Evolutionary conservation across 495 filamentous ascomycete species (phyloP).

Genomic region (Cercophora samala): DNA sequence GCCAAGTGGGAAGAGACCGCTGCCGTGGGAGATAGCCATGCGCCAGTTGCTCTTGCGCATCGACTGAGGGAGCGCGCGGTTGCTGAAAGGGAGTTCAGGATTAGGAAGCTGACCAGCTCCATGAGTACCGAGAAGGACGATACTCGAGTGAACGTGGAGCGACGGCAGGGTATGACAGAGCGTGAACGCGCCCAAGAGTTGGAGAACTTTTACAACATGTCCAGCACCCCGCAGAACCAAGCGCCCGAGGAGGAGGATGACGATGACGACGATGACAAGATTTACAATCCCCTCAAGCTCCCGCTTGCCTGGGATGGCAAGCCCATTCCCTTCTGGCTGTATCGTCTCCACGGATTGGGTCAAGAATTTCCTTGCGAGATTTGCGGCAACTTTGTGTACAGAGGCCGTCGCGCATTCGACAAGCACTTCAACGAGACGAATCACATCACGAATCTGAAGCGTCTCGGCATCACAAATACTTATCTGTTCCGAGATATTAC

Average conservation of each 20-base stretch:
- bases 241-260: conserved; percentile 47
- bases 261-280: conserved; percentile 70
- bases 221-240: conserved; percentile 28
- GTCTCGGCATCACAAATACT: conserved; percentile 88
- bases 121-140: conserved; percentile 79
- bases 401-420: conserved; percentile 91
- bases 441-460: conserved; percentile 90
- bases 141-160: conserved; percentile 88
- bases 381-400: conserved; percentile 97
- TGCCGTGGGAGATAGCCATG: conserved; percentile 30
- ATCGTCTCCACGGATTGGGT: conserved; percentile 91
- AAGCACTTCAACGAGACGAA: conserved; percentile 95
- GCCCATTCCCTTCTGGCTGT: conserved; percentile 98
- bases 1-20: conserved; percentile 35
- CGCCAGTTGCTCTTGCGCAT: conserved; percentile 38
- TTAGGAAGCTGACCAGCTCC: conserved; percentile 68
- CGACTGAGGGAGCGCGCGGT: conserved; percentile 85
- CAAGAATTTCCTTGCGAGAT: conserved; percentile 95
- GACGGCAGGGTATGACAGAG: conserved; percentile 93
- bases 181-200: conserved; percentile 88
- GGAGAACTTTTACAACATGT: conserved; percentile 73
- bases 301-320: conserved; percentile 97
- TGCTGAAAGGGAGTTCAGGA: conserved; percentile 80
- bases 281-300: conserved; percentile 95
- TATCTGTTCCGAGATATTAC: conserved; percentile 93